Evolutionary conservation across 306 rosid genomes (phyloP).

Genomic region (Fragaria vesca): DNA sequence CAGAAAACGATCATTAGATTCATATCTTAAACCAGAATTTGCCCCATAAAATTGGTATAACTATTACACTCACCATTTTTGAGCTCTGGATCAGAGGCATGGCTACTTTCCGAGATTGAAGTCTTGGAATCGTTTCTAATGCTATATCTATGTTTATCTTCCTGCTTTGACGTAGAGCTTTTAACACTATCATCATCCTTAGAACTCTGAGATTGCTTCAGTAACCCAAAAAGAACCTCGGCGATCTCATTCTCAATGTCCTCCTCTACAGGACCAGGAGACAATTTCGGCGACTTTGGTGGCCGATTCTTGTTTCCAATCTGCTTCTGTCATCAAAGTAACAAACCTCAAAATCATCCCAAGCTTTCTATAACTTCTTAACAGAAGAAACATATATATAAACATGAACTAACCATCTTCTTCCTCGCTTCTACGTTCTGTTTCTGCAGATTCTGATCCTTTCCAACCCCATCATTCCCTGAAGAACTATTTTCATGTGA

Average conservation of each 20-base stretch:
- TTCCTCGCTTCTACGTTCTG: conserved; percentile 26
- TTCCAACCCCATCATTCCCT: conserved; percentile 31
- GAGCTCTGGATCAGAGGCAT: background rate
- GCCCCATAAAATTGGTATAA: background rate
- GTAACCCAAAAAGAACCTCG: conserved; percentile 63
- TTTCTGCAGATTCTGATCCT: conserved; percentile 33
- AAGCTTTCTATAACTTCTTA: background rate
- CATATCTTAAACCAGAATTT: background rate
- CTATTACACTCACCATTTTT: background rate
- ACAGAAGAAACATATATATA: background rate
- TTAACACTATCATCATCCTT: conserved; percentile 22
- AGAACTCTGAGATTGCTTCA: conserved; percentile 38
- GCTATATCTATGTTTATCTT: conserved; percentile 14
- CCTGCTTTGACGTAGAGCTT: conserved; percentile 30
- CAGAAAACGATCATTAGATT: background rate
- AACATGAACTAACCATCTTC: conserved; percentile 44
- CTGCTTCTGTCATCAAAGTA: conserved; percentile 41
- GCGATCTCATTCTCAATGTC: conserved; percentile 77
- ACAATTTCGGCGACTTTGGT: conserved; percentile 22
- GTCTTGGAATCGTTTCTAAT: background rate
- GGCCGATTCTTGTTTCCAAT: conserved; percentile 34
- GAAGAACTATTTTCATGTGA: conserved; percentile 44
- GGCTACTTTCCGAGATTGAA: background rate
- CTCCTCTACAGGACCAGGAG: conserved; percentile 35
- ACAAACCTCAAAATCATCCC: conserved; percentile 22